Conservation (phyloP, 495 filamentous ascomycete species). For the Xylaria grammica region DNA sequence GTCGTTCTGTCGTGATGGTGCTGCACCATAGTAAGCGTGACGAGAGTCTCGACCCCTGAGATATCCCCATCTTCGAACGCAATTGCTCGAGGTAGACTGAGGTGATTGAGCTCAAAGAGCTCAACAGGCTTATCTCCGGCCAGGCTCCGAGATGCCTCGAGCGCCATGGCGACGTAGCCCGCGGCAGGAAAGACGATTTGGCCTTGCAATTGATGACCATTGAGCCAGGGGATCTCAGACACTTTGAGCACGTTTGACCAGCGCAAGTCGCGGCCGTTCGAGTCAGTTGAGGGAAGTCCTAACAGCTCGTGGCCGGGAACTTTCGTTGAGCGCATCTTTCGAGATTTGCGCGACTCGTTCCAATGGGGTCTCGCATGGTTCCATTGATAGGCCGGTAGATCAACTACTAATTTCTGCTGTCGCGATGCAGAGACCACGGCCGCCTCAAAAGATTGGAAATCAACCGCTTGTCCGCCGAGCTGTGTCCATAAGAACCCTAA, state of each 20-base stretch:
- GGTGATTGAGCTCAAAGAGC: slow-evolving; percentile 29
- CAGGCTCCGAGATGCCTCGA: slow-evolving; percentile 45
- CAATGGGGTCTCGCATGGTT: slow-evolving; percentile 51
- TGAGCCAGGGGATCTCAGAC: slow-evolving; percentile 52
- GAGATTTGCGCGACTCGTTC: slow-evolving; percentile 50
- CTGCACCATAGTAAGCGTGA: slow-evolving; percentile 23
- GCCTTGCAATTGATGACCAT: slow-evolving; percentile 45
- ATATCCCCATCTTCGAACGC: slow-evolving; percentile 23
- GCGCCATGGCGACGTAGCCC: slow-evolving; percentile 52
- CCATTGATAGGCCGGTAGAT: slow-evolving; percentile 57
- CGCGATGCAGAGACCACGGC: slow-evolving; percentile 30
- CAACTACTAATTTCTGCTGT: slow-evolving; percentile 33
- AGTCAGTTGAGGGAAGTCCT: slow-evolving; percentile 37
- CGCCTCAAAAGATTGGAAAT: slow-evolving; percentile 29
- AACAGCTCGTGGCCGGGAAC: slow-evolving; percentile 46
- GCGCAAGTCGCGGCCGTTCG: slow-evolving; percentile 36
- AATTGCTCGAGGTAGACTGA: slow-evolving; percentile 27
- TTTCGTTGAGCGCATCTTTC: slow-evolving; percentile 22
- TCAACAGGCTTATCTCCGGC: not conserved
- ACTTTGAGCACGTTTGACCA: slow-evolving; percentile 52
- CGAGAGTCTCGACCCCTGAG: slow-evolving; percentile 26
- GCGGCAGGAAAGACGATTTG: slow-evolving; percentile 60
- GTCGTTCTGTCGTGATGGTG: not conserved
- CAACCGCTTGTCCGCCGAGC: slow-evolving; percentile 12
- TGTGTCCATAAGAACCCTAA: slow-evolving; percentile 43